phyloP scores from a whole-genome alignment of 2,329 filamentous ascomycete genomes.

The Teratosphaeria gauchensis region DNA sequence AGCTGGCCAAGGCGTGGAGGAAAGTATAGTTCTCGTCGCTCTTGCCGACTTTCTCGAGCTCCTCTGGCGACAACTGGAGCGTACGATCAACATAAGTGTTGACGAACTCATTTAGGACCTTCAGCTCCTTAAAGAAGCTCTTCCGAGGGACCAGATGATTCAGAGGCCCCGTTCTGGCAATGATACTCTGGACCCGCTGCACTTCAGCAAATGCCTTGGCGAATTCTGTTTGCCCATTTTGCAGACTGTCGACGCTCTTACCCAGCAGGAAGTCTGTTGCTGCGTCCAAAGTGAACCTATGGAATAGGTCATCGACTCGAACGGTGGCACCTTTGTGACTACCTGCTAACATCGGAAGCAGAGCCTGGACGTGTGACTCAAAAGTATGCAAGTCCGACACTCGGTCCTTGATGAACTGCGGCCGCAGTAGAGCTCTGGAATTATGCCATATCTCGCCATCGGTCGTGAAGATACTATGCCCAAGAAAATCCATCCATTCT shows the following conservation, averaged over 20 bases:
- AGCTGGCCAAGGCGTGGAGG: constrained; percentile 71
- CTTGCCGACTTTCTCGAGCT: constrained; percentile 65
- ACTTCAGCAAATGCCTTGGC: constrained; percentile 75
- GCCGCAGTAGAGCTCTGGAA: constrained; percentile 70
- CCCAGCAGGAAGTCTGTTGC: constrained; percentile 82
- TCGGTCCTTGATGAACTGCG: constrained; percentile 78
- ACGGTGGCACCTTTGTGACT: constrained; percentile 39
- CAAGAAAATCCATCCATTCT: constrained; percentile 68
- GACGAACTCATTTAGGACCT: constrained; percentile 65
- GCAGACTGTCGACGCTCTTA: constrained; percentile 55
- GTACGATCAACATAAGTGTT: constrained; percentile 67
- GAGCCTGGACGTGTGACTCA: constrained; percentile 63
- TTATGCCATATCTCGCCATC: constrained; percentile 72
- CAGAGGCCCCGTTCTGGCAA: constrained; percentile 56
- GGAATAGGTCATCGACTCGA: constrained; percentile 69
- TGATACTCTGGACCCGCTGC: constrained; percentile 61
- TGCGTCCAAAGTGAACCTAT: constrained; percentile 75
- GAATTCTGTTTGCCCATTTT: constrained; percentile 54
- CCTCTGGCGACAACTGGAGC: constrained; percentile 57
- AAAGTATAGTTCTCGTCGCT: constrained; percentile 70
- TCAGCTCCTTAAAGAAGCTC: constrained; percentile 54
- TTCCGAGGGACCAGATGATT: constrained; percentile 53
- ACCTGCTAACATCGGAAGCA: constrained; percentile 55
- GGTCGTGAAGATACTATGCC: constrained; percentile 61
- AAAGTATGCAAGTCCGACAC: constrained; percentile 74